These are phyloP conservation scores for Podosphaera xanthii DNA, from an alignment of 2,329 filamentous ascomycete genomes.

Conservation along the genomic window DNA sequence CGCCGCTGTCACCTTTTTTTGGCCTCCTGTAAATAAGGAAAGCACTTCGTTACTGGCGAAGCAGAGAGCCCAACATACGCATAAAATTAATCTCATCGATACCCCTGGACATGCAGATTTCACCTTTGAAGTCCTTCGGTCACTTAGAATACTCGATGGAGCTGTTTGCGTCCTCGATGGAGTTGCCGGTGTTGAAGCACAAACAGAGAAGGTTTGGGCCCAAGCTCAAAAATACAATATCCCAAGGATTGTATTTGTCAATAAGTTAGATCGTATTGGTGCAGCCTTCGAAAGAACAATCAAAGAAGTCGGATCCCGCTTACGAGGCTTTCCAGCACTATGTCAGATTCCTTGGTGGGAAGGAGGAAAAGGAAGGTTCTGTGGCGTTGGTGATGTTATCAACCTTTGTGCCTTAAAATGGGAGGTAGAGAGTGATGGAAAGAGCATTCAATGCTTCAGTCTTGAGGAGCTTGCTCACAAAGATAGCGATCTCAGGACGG, in stretches of 20 bases:
- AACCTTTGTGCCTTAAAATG: constrained; percentile 55
- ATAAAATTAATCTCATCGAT: constrained; percentile 80
- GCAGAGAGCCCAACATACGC: constrained; percentile 29
- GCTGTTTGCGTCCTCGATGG: constrained; percentile 85
- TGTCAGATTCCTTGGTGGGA: constrained; percentile 94
- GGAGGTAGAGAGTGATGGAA: constrained; percentile 42
- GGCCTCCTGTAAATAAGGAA: constrained; percentile 37
- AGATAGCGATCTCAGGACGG: constrained; percentile 29
- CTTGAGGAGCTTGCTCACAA: constrained; percentile 28
- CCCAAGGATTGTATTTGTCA: constrained; percentile 60
- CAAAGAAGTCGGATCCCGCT: constrained; percentile 56
- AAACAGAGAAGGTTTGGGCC: constrained; percentile 89
- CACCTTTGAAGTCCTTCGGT: constrained; percentile 85
- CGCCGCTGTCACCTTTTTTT: constrained; percentile 82
- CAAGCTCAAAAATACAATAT: constrained; percentile 74
- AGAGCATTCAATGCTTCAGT: constrained; percentile 30
- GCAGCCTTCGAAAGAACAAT: constrained; percentile 68
- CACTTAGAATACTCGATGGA: constrained; percentile 67
- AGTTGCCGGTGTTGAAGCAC: constrained; percentile 83
- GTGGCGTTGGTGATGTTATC: constrained; percentile 68
- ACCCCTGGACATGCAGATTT: constrained; percentile 96
- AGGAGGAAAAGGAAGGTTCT: constrained; percentile 45
- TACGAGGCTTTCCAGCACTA: constrained; percentile 69
- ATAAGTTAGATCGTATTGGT: constrained; percentile 68
- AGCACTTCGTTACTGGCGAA: constrained; percentile 1